Evolutionary conservation across 768 basidiomycete species (phyloP), one percentile per base, ranked within the genome.

Genomic region (Strobilomyces confusus): DNA sequence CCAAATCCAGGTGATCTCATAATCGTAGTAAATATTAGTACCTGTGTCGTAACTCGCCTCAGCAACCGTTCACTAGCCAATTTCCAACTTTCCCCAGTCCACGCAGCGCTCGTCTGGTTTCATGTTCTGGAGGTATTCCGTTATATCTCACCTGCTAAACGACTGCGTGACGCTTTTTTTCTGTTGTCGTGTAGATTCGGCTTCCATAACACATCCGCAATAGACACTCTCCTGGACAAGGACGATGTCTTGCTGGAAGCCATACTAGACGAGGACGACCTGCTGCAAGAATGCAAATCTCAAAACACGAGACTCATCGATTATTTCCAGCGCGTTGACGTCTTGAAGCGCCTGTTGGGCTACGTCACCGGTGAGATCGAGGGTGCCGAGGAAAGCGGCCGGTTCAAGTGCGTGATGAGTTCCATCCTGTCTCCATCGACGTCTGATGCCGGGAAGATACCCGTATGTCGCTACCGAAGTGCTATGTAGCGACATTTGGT

Each of bases 401-500:
- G 80, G 55, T 91, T 87, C 80, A 92, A 91, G 91, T 92, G 71
- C 72, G 89, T 77, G 26, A 29, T 44, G 23, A 11, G 11, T 49
- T 49, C 30, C 15, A 1, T 43, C 52, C 12, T 30, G n/a, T 19
- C 36, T 23, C 5, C 64, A 11, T 51, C 25, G 26, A 26, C 40
- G 38, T 47, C 50, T 63, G 32, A 58, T 30, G 30, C 17, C 20
- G 8, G 29, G 23, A 46, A 97, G 95, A 71, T 98, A 92, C 70
- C 92, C 95, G 2, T 88, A 91, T 63, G 83, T 94, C 20, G 88
- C 92, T 15, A 93, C 95, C 25, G 95, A 98, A 69, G 92, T 98
- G 22, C 80, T 98, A 32, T 95, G 93, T 73, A 89, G 91, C 70
- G 94, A 95, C 62, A 87, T 95, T 72, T 97, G 93, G 87, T 89